Evolutionary conservation across 257 asterid species (phyloP).

Genomic region (Dorcoceras hygrometricum): DNA sequence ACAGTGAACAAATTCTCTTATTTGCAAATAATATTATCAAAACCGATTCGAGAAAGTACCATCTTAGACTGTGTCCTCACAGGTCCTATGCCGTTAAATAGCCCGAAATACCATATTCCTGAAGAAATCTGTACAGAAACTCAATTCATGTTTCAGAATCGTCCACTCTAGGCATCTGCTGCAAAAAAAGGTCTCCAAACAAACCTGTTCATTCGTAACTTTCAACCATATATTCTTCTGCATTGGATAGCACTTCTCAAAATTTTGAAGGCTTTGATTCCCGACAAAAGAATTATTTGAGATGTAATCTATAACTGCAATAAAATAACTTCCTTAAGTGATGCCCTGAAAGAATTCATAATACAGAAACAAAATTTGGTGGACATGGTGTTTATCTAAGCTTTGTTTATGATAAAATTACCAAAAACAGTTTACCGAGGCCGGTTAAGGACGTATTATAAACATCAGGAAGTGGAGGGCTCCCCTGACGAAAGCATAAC

Average conservation of each 20-base stretch:
- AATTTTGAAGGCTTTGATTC: conserved; percentile 52
- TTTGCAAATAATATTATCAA: neutral
- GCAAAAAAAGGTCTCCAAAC: conserved; percentile 15
- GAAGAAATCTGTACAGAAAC: conserved; percentile 67
- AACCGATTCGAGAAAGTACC: conserved; percentile 44
- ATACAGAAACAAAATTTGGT: neutral
- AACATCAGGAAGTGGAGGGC: conserved; percentile 94
- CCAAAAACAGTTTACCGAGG: conserved; percentile 45
- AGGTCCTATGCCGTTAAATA: conserved; percentile 90
- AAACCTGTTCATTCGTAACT: conserved; percentile 84
- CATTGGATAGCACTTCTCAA: conserved; percentile 85
- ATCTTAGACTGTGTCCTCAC: conserved; percentile 87
- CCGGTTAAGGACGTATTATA: conserved; percentile 61
- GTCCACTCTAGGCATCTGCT: conserved; percentile 4
- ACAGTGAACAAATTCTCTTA: neutral
- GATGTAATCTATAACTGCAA: conserved; percentile 55
- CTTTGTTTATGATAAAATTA: neutral
- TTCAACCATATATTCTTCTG: conserved; percentile 64
- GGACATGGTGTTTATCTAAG: neutral
- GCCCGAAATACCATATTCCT: conserved; percentile 89
- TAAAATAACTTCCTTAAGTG: conserved; percentile 22
- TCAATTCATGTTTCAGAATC: conserved; percentile 13
- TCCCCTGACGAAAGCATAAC: conserved; percentile 89
- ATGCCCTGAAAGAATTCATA: too few species aligned
- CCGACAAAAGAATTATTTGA: conserved; percentile 64